A percentile compares a stretch with the other conserved stretches of the same genome.
These are phyloP conservation scores for Tripterygium wilfordii DNA, from an alignment of 177 flowering plant genomes.

Conservation along the genomic window DNA sequence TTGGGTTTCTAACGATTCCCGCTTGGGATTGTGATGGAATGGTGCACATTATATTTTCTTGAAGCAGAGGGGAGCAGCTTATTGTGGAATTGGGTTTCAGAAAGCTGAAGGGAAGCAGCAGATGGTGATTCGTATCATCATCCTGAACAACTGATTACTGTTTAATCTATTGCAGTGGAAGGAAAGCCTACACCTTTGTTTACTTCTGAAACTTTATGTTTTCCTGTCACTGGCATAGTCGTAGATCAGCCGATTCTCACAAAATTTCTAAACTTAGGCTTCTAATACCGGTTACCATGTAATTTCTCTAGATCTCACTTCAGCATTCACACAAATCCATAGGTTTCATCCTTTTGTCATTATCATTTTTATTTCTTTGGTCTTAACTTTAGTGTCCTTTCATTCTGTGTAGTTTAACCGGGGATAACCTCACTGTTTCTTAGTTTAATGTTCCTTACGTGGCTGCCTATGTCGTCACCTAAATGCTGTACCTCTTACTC, in stretches of 20 bases:
- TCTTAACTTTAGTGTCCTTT: not conserved
- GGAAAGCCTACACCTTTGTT: constrained; percentile 5
- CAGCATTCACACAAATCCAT: constrained; percentile 1
- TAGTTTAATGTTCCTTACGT: constrained; percentile 1
- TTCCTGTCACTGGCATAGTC: not conserved
- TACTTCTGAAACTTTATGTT: not conserved
- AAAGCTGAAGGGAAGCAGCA: too few species aligned
- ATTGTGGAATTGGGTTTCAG: too few species aligned
- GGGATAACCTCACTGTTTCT: constrained; percentile 2
- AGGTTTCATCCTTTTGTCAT: constrained; percentile 8
- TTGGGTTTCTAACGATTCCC: too few species aligned
- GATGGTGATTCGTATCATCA: too few species aligned
- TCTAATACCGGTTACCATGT: constrained; percentile 15
- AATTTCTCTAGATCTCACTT: constrained; percentile 15
- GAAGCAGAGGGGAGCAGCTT: too few species aligned
- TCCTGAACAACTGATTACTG: constrained; percentile 3
- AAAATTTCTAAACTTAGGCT: constrained; percentile 7
- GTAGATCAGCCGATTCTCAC: constrained; percentile 2
- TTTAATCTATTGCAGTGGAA: constrained; percentile 4
- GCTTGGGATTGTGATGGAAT: too few species aligned
- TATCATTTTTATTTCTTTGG: constrained; percentile 1
- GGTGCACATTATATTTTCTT: too few species aligned
- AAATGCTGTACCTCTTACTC: too few species aligned
- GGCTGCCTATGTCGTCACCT: constrained; percentile 7
- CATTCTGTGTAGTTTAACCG: constrained; percentile 3